Evolutionary conservation across 2,329 filamentous ascomycete genomes (phyloP).

Genomic region (Arthrobotrys sphaeroides): DNA sequence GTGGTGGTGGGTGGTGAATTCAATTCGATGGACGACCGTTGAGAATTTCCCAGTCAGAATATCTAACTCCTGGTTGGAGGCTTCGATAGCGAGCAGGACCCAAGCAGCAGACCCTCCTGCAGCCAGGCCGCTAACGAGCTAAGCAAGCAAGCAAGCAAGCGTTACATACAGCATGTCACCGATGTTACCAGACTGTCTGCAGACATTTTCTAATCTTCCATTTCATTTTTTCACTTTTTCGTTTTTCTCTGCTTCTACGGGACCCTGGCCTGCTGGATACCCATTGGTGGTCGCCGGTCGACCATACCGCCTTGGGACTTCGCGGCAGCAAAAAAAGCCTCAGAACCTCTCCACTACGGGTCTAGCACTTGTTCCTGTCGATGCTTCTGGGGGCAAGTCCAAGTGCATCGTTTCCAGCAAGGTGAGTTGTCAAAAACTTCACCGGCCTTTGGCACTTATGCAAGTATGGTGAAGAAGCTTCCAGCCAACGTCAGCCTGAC

Average conservation of each 20-base stretch:
- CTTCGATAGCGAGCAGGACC: constrained; percentile 13
- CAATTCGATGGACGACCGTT: constrained; percentile 22
- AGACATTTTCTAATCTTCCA: background rate
- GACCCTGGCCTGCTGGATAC: background rate
- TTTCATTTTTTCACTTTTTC: background rate
- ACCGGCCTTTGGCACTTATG: constrained; percentile 18
- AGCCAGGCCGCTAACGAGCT: constrained; percentile 42
- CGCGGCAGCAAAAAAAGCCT: constrained; percentile 41
- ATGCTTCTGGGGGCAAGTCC: constrained; percentile 48
- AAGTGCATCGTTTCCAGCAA: constrained; percentile 44
- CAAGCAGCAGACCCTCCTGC: constrained; percentile 18
- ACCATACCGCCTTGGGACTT: constrained; percentile 19
- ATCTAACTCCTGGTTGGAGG: constrained; percentile 29
- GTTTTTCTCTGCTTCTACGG: constrained; percentile 2
- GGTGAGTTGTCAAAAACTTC: constrained; percentile 52
- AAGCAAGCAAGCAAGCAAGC: constrained; percentile 2
- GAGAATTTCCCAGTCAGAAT: constrained; percentile 42
- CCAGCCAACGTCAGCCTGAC: constrained; percentile 35
- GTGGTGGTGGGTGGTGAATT: constrained; percentile 27
- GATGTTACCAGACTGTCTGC: constrained; percentile 27
- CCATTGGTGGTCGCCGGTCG: constrained; percentile 13
- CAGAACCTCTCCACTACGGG: constrained; percentile 36
- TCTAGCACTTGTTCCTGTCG: constrained; percentile 45
- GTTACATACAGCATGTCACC: constrained; percentile 25
- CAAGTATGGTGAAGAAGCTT: constrained; percentile 14